These are phyloP conservation scores for Metschnikowia corniflorae DNA, from an alignment of 805 yeast species.

Conservation along the genomic window DNA sequence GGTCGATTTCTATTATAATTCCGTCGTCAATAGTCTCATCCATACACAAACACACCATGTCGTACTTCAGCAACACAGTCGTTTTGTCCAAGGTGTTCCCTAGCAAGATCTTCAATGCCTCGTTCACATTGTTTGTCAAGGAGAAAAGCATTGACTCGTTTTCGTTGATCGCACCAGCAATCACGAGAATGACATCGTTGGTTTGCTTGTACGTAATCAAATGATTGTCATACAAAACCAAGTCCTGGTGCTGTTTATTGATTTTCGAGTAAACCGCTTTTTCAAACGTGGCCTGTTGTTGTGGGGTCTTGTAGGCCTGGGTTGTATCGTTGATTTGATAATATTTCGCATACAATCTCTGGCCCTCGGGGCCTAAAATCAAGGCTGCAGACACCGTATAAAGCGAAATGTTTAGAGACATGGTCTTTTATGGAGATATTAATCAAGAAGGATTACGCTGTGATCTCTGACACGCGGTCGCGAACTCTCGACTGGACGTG, in stretches of 20 bases:
- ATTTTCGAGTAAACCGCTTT: constrained; percentile 66
- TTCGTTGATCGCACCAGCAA: constrained; percentile 75
- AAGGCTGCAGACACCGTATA: constrained; percentile 80
- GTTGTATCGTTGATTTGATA: constrained; percentile 48
- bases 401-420: constrained; percentile 56
- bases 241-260: constrained; percentile 75
- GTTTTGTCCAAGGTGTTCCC: constrained; percentile 71
- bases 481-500: too few relatives aligned
- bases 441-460: too few relatives aligned
- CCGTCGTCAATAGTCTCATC: constrained; percentile 96
- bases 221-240: constrained; percentile 73
- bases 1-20: constrained; percentile 84
- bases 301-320: constrained; percentile 44
- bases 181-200: constrained; percentile 67
- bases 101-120: constrained; percentile 75
- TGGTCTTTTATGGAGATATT: too few relatives aligned
- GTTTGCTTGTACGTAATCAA: constrained; percentile 83
- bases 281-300: constrained; percentile 78
- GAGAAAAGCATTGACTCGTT: constrained; percentile 80
- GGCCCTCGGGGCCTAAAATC: constrained; percentile 77
- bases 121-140: constrained; percentile 72
- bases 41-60: constrained; percentile 76
- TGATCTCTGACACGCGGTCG: too few relatives aligned
- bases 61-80: constrained; percentile 77
- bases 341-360: constrained; percentile 80